Base-by-base conservation (phyloP, 345 rosid species). In the Citrus mangshanensis region DNA sequence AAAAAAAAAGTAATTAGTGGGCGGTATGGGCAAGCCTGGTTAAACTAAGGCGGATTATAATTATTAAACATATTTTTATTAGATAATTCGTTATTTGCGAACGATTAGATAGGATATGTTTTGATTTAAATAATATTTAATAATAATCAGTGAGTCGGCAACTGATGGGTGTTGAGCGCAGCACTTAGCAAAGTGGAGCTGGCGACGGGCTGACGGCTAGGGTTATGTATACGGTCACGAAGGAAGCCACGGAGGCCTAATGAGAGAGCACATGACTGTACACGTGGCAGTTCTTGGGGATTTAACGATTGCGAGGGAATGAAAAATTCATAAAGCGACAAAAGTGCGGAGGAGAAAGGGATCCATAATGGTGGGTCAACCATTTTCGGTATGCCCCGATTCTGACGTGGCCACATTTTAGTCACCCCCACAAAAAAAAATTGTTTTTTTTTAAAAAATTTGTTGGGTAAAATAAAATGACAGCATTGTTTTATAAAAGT, bases 201-300 rank as follows among this genome's bases (percentile, higher is more conserved):
- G 28, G 60, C 80, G 88, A 79, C 87, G 87, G 89, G 86, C 77
- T 81, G 88, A 81, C 87, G 87, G 89, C 88, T 80, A 80, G 88
- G 88, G 85, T 86, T 89, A 61, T 13, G 24, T 38, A 0, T 4
- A 61, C 74, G 81, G 82, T 67, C 68, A 49, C 46, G 0, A 27
- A 27, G 70, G 1, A 6, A n/a, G 83, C 86, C 87, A 84, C 81
- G 85, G 72, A 59, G 75, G 42, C 58, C 2, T 4, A 14, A 6
- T 75, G 82, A 73, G 71, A 78, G 72, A 27, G 82, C 80, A 19
- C 21, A 1, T 6, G 4, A 6, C 24, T 68, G 72, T 40, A 68
- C 68, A 81, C 85, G 79, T 86, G 89, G 85, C 89, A 35, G 1
- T 2, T 35, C 30, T 5, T 67, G 2, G 56, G 56, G 78, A 82